Evolutionary conservation across 2,329 filamentous ascomycete genomes (phyloP).

Genomic region (Helotiales sp.): DNA sequence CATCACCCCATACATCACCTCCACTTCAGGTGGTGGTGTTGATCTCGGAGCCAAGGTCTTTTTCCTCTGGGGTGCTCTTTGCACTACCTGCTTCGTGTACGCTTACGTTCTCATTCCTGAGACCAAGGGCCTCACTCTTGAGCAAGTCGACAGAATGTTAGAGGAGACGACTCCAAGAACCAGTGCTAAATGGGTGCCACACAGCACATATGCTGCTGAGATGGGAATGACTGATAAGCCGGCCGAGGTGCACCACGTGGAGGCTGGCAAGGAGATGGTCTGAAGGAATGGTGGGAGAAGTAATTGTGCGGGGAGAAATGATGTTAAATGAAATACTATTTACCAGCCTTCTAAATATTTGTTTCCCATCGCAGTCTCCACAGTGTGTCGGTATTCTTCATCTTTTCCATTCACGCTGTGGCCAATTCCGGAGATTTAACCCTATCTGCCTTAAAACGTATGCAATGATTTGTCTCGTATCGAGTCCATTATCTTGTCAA

Average conservation of each 20-base stretch:
- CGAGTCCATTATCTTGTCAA: no score
- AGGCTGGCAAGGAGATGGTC: slow-evolving; percentile 5
- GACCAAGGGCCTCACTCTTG: slow-evolving; percentile 71
- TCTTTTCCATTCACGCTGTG: no score
- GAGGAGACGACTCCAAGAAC: slow-evolving; percentile 44
- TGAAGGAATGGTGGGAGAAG: background rate
- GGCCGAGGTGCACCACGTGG: slow-evolving; percentile 8
- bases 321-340: no score
- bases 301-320: no score
- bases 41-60: slow-evolving; percentile 41
- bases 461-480: no score
- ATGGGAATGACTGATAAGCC: slow-evolving; percentile 23
- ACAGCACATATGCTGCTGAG: slow-evolving; percentile 26
- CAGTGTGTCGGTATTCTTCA: no score
- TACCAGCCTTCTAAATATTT: no score
- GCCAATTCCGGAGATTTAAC: no score
- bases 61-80: slow-evolving; percentile 64
- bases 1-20: slow-evolving; percentile 23
- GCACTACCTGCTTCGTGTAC: slow-evolving; percentile 53
- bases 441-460: no score
- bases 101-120: slow-evolving; percentile 62
- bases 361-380: no score
- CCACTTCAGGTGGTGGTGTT: slow-evolving; percentile 13
- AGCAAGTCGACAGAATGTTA: slow-evolving; percentile 68
- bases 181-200: slow-evolving; percentile 26